Base-by-base conservation (phyloP, 768 basidiomycete genomes). In the Paxillus involutus region DNA sequence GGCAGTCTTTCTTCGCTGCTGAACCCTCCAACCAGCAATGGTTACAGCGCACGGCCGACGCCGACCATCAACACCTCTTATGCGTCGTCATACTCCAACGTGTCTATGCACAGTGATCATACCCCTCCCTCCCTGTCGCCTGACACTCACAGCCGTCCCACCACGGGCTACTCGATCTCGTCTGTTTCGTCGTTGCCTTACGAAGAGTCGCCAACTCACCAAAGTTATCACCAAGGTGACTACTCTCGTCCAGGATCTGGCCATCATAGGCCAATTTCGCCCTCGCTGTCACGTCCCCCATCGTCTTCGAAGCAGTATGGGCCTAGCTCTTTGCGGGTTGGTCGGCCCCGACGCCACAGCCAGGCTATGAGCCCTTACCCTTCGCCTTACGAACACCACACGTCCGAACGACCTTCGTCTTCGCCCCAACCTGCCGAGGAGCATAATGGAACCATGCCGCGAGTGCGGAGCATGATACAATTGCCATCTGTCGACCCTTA, bases 311-410 rank as follows among this genome's bases (percentile, higher is more conserved):
- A 75, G 61, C 80, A 80, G 30, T 80, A 76, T 59, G 74, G 73
- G 39, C 68, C 77, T 6, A 75, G 73, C 21, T 82, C 86, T 14
- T 71, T 90, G 49, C 85, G 86, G 67, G 80, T 92, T 35, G 82
- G 89, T 26, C 80, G 91, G 30, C 80, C 80, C 43, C 80, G 91
- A 42, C 81, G 91, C 53, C 91, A 92, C 70, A 89, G 87, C 67
- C 91, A 93, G 68, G 91, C 90, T 1, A 85, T 93, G 78, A 88
- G 85, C 62, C 91, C 91, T 12, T 93, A 93, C 71, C 91, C 91
- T 16, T 86, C 84, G 57, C 89, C 90, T 43, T 93, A 92, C 70
- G 85, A 84, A 55, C 81, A 85, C 51, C 75, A 80, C 43, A 58
- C 70, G 17, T 81, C 82, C 47, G 83, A 85, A 57, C 81, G 88